Conservation (phyloP, 208 protist genomes). For the Wallacemonas sp. region DNA sequence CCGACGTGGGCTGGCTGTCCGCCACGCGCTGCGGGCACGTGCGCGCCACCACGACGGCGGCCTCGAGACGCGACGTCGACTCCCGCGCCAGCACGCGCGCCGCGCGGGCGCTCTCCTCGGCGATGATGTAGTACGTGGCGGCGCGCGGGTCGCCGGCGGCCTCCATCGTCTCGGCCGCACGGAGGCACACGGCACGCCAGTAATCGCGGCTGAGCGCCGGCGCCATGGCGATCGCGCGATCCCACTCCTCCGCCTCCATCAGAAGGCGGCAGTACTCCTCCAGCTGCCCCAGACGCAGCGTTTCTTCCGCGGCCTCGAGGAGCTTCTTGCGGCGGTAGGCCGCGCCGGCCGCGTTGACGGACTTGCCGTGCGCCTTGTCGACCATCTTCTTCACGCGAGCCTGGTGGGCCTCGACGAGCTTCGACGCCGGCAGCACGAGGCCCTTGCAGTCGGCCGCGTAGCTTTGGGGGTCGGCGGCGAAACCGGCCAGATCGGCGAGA, state of each 20-base stretch:
- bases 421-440: constrained; percentile 46
- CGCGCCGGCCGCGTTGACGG: constrained; percentile 48
- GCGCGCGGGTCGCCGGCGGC: constrained; percentile 57
- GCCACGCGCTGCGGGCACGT: constrained; percentile 64
- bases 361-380: constrained; percentile 75
- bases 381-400: constrained; percentile 51
- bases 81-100: constrained; percentile 55
- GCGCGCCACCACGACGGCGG: constrained; percentile 57
- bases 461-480: constrained; percentile 40
- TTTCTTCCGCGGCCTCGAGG: constrained; percentile 69
- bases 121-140: constrained; percentile 79
- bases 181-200: constrained; percentile 79
- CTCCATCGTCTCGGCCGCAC: constrained; percentile 77
- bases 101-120: constrained; percentile 68
- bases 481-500: constrained; percentile 49
- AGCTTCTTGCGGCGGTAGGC: constrained; percentile 64
- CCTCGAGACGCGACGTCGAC: constrained; percentile 47
- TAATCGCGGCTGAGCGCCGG: constrained; percentile 85
- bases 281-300: constrained; percentile 74
- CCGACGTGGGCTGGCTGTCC: constrained; percentile 30
- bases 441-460: constrained; percentile 38
- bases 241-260: constrained; percentile 88
- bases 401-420: constrained; percentile 47
- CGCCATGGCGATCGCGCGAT: constrained; percentile 85
- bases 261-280: constrained; percentile 83